Base-by-base conservation (phyloP, 805 yeast genomes). In the Candida hungchunana region DNA sequence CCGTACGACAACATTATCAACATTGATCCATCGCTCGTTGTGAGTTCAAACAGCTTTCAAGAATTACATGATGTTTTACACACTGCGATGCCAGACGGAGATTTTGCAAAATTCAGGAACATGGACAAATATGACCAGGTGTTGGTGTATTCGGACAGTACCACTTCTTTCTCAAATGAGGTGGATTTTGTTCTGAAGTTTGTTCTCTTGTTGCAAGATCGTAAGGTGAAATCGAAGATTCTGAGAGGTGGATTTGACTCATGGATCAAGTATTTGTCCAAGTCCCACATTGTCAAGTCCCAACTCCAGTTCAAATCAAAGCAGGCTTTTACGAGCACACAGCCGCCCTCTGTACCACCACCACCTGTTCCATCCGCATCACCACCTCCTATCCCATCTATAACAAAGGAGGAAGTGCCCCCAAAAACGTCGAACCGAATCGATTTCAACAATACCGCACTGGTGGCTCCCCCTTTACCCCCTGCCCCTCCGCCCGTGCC, bases 221-320 rank as follows among this genome's bases (percentile, higher is more conserved):
- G 29, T 6, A 28, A 32, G 7, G 29, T 48, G 7, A 22, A 40
- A 7, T 31, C 63, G 15, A 57, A 57, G 20, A 43, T 50, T 23
- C 42, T 72, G 18, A 48, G 62, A 15, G 77, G 77, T 17, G 76
- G 76, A 2, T 66, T 61, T 39, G 64, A 63, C 26, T 62, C 66
- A 29, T 70, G 76, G 76, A 44, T 56, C 13, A 54, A 56, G 25
- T 53, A 53, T 17, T 26, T 66, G 8, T 55, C 56, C 8, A 57
- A 55, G 8, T 50, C 56, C n/a, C 44, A 58, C 8, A 42, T 50
- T 17, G 50, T 44, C 17, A 40, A 43, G 5, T 25, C 36, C 6
- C 40, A 40, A 6, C 24, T 52, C 9, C 30, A 43, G 7, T 51
- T 64, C 16, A 44, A 40, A 10, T 44, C 50, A 4, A 48, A 46